Evolutionary conservation across 2,329 filamentous ascomycete species (phyloP).

Genomic region (Scedosporium boydii): DNA sequence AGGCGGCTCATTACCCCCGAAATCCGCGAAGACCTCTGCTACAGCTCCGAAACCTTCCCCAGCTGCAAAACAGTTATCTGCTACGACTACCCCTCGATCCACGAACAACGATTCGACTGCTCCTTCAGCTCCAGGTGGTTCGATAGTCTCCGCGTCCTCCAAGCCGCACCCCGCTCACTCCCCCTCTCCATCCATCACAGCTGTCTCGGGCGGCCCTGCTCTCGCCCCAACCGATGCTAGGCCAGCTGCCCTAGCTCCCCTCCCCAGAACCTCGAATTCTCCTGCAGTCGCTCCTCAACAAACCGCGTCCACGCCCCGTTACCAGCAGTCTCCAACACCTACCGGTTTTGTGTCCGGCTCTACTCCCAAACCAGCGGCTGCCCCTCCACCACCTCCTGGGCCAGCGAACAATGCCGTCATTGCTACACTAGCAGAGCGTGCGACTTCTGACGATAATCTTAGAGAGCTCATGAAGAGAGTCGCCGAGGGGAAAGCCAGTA

Average conservation of each 20-base stretch:
- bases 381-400: constrained; percentile 15
- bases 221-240: background rate
- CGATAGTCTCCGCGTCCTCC: constrained; percentile 16
- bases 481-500: constrained; percentile 62
- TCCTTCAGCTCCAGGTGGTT: constrained; percentile 7
- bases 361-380: constrained; percentile 7
- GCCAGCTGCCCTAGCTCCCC: background rate
- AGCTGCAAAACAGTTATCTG: constrained; percentile 4
- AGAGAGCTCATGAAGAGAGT: constrained; percentile 78
- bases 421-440: constrained; percentile 65
- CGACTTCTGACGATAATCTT: constrained; percentile 61
- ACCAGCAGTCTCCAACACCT: constrained; percentile 6
- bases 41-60: constrained; percentile 10
- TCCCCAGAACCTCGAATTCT: background rate
- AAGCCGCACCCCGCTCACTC: constrained; percentile 8
- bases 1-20: constrained; percentile 30
- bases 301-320: constrained; percentile 1
- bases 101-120: constrained; percentile 11
- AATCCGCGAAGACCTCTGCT: constrained; percentile 13
- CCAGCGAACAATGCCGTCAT: constrained; percentile 63
- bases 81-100: constrained; percentile 9
- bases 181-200: background rate
- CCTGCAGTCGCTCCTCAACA: constrained; percentile 6
- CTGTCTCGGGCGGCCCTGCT: background rate
- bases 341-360: background rate